phyloP scores from a whole-genome alignment of 2,329 filamentous ascomycete genomes.

The Ceratocystis huliohia region DNA sequence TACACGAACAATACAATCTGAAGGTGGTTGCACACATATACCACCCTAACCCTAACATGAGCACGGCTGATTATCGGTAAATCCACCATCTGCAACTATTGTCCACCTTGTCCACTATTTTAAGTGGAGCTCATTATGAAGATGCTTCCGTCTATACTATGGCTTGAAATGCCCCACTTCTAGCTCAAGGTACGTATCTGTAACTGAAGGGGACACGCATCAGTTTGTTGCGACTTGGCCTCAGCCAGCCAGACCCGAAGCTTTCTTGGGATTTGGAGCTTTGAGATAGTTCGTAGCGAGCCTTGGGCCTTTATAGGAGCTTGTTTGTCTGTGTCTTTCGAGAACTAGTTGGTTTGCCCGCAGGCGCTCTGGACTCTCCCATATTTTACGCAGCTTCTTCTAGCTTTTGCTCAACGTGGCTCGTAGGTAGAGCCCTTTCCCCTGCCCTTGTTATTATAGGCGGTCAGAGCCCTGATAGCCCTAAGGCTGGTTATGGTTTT shows the following conservation, averaged over 20 bases:
- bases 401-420: constrained; percentile 15
- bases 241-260: background rate
- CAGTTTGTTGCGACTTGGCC: constrained; percentile 17
- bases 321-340: no score
- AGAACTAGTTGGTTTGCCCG: no score
- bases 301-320: background rate
- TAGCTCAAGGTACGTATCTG: background rate
- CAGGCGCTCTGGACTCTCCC: no score
- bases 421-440: background rate
- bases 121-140: background rate
- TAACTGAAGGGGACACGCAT: constrained; percentile 13
- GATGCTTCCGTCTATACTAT: background rate
- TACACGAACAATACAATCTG: background rate
- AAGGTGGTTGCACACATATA: background rate
- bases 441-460: background rate
- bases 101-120: constrained; percentile 8
- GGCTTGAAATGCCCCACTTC: constrained; percentile 10
- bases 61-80: background rate
- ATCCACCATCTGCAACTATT: background rate
- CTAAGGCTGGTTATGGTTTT: background rate
- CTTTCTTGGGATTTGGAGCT: background rate
- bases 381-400: no score
- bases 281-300: background rate
- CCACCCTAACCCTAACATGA: background rate
- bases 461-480: background rate